These are phyloP conservation scores for Termitomyces sp. DNA, from an alignment of 768 basidiomycete genomes.

Conservation along the genomic window DNA sequence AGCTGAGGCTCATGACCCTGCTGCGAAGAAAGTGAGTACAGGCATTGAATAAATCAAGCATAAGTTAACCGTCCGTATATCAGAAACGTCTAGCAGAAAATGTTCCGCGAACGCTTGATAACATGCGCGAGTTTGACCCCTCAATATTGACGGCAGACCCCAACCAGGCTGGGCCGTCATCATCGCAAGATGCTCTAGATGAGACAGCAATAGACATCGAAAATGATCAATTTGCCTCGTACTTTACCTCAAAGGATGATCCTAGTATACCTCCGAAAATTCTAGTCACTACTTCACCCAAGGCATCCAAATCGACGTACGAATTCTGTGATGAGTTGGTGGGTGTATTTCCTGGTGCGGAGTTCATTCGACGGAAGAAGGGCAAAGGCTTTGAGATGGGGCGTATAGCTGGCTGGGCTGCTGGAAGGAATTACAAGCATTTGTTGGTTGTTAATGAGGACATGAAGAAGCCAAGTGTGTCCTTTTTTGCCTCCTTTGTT, in stretches of 20 bases:
- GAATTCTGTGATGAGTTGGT: constrained; percentile 91
- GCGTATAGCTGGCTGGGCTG: constrained; percentile 89
- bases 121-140: constrained; percentile 81
- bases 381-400: constrained; percentile 91
- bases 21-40: constrained; percentile 62
- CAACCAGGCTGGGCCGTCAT: constrained; percentile 24
- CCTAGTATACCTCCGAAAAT: constrained; percentile 78
- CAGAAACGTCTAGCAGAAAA: constrained; percentile 83
- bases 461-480: constrained; percentile 87
- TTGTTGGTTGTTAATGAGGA: constrained; percentile 94
- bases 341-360: constrained; percentile 86
- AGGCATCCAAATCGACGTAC: constrained; percentile 84
- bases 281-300: constrained; percentile 85
- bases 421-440: constrained; percentile 82
- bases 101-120: constrained; percentile 89
- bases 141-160: constrained; percentile 57
- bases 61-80: background rate
- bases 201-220: constrained; percentile 66
- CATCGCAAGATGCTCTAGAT: constrained; percentile 34
- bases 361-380: constrained; percentile 81
- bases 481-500: background rate
- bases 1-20: constrained; percentile 68
- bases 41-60: background rate
- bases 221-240: constrained; percentile 72
- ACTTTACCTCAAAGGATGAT: constrained; percentile 64